Base-by-base conservation (phyloP, 2,329 filamentous ascomycete genomes). In the Fusarium begoniae region DNA sequence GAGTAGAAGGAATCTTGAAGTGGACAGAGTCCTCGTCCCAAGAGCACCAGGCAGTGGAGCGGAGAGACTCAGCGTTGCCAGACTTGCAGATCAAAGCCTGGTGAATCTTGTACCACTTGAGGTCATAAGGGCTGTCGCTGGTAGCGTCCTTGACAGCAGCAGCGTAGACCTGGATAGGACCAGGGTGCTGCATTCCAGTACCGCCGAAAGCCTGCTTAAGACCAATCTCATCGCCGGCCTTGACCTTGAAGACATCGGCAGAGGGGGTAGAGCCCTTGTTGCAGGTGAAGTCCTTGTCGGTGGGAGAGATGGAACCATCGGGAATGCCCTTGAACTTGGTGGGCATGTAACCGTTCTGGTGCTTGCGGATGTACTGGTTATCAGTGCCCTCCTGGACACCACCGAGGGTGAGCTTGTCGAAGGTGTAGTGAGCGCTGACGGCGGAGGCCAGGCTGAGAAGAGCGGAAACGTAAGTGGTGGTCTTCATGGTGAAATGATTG, bases 91-190 rank as follows among this genome's bases (percentile, higher is more conserved):
- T 57, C 35, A 67, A 22, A 35, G 63, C 64, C 51, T 67, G 51
- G 32, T 67, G 64, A 15, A 67, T 67, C 64, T 67, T 67, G 64
- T 67, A 67, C 64, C 64, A 67, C 44, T 60, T 56, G 0, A 67
- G 44, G 22, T 67, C 41, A 28, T 55, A 43, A 20, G 64, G 62
- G 38, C 56, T 57, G 3, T 41, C 64, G 2, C 17, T 67, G 6
- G 51, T 18, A 20, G 64, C 64, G 4, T 67, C 24, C 1, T 47
- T 41, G 5, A 67, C 51, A 38, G 64, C n/a, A 48, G 64, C 63
- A 17, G 63, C 64, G 38, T 67, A 67, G 14, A 67, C 64, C 51
- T 67, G 64, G 17, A 66, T 37, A 12, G 64, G 64, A n/a, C 64
- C 64, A 6, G 64, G 64, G 20, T 67, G 64, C 51, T 66, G 32